These are phyloP conservation scores for Chalciporus piperatus DNA, from an alignment of 768 basidiomycete species.

Conservation along the genomic window DNA sequence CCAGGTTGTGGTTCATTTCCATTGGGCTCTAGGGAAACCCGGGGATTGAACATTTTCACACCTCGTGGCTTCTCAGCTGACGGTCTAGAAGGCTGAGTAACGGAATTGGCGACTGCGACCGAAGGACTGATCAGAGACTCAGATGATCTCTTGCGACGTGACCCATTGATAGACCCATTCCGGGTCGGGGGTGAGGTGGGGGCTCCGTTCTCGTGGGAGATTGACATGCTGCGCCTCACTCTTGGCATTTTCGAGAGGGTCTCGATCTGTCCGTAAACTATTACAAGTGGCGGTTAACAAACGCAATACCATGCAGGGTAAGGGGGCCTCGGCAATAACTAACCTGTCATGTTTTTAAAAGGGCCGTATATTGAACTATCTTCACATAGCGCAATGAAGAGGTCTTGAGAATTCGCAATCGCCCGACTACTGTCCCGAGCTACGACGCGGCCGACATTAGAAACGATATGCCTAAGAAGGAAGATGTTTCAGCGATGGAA, in stretches of 20 bases:
- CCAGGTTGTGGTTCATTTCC: conserved; percentile 44
- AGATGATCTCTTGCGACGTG: conserved; percentile 35
- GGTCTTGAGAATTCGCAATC: conserved; percentile 71
- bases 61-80: conserved; percentile 65
- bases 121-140: conserved; percentile 35
- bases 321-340: conserved; percentile 18
- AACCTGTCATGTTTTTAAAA: conserved; percentile 86
- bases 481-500: conserved; percentile 9
- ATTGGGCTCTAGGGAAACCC: conserved; percentile 39
- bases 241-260: conserved; percentile 55
- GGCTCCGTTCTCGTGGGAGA: conserved; percentile 54
- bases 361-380: conserved; percentile 83
- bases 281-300: conserved; percentile 16
- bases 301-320: conserved; percentile 8
- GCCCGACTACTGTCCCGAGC: conserved; percentile 82
- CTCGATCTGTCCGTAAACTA: conserved; percentile 84
- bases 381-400: conserved; percentile 87
- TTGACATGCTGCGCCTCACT: conserved; percentile 66
- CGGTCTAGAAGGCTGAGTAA: conserved; percentile 39
- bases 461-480: conserved; percentile 67
- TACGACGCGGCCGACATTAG: conserved; percentile 80
- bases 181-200: conserved; percentile 39
- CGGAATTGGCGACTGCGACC: conserved; percentile 8
- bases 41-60: conserved; percentile 54
- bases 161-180: conserved; percentile 22